Evolutionary conservation across 129 eudicot genomes (phyloP).

Genomic region (Artemisia annua): DNA sequence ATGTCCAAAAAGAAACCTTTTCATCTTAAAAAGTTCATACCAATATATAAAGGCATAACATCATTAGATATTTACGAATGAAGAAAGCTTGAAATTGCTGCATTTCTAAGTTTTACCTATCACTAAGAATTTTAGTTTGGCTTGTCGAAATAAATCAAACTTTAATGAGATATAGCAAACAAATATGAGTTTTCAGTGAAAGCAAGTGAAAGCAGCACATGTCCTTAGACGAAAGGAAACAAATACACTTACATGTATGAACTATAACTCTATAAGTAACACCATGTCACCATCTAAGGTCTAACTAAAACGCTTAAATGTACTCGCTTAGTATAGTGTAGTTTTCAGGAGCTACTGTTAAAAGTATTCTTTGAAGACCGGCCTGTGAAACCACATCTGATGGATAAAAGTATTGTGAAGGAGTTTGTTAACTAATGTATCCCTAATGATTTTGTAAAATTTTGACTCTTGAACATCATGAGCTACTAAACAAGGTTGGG

Average conservation of each 20-base stretch:
- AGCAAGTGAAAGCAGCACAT: constrained; percentile 15
- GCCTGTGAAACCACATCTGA: no score
- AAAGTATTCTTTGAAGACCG: no score
- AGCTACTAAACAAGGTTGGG: no score
- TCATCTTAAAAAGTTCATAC: constrained; percentile 20
- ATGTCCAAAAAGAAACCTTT: constrained; percentile 33
- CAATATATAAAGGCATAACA: constrained; percentile 33
- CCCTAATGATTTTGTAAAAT: no score
- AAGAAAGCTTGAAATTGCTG: constrained; percentile 42
- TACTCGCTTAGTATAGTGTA: no score
- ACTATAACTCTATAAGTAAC: no score
- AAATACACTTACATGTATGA: background rate
- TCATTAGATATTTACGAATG: constrained; percentile 30
- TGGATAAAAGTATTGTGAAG: no score
- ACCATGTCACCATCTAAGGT: no score
- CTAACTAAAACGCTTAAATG: no score
- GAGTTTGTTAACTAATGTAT: no score
- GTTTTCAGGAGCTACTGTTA: no score
- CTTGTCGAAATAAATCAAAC: constrained; percentile 12
- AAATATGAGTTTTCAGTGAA: background rate
- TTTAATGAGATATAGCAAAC: constrained; percentile 21
- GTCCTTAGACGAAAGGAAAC: background rate
- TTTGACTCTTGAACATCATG: no score
- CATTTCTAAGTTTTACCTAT: constrained; percentile 31
- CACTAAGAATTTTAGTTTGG: constrained; percentile 12